Percentiles rank a stretch among this genome's conserved stretches.
Evolutionary conservation across 805 yeast genomes (phyloP).

Genomic region (Debaryomyces hansenii): DNA sequence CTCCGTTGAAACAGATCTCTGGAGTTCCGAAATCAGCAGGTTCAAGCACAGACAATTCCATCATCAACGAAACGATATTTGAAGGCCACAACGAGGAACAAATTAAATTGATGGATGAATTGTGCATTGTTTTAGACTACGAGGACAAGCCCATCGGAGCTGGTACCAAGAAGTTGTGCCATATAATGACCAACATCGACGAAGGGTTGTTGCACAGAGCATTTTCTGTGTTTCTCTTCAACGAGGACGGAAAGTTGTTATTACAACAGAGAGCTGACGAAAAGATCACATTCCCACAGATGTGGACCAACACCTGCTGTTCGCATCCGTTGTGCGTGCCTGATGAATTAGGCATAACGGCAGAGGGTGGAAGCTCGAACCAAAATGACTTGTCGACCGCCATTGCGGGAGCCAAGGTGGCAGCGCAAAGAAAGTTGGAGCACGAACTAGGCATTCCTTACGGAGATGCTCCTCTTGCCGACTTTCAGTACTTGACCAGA

Average conservation of each 20-base stretch:
- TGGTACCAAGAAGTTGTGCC: conserved; percentile 89
- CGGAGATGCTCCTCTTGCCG: conserved; percentile 58
- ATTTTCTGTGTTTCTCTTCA: conserved; percentile 91
- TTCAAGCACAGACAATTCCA: conserved; percentile 29
- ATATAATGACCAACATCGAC: conserved; percentile 82
- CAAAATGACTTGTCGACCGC: conserved; percentile 52
- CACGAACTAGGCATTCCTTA: conserved; percentile 88
- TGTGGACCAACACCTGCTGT: conserved; percentile 99
- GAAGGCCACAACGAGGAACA: conserved; percentile 92
- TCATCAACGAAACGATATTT: conserved; percentile 49
- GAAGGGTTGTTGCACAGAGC: conserved; percentile 91
- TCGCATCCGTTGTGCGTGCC: conserved; percentile 92
- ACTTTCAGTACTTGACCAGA: conserved; percentile 83
- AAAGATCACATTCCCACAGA: conserved; percentile 91
- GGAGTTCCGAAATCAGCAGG: conserved; percentile 53
- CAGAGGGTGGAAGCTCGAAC: conserved; percentile 11
- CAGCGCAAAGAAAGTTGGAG: conserved; percentile 88
- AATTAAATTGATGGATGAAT: conserved; percentile 91
- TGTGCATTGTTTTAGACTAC: conserved; percentile 90
- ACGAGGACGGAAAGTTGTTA: conserved; percentile 69
- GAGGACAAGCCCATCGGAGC: conserved; percentile 88
- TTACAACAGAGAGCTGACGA: conserved; percentile 96
- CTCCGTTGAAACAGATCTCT: conserved; percentile 59
- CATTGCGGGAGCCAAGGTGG: conserved; percentile 75
- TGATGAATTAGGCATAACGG: conserved; percentile 65